These are phyloP conservation scores for Rhypophila decipiens DNA, from an alignment of 495 filamentous ascomycete genomes.

Conservation along the genomic window DNA sequence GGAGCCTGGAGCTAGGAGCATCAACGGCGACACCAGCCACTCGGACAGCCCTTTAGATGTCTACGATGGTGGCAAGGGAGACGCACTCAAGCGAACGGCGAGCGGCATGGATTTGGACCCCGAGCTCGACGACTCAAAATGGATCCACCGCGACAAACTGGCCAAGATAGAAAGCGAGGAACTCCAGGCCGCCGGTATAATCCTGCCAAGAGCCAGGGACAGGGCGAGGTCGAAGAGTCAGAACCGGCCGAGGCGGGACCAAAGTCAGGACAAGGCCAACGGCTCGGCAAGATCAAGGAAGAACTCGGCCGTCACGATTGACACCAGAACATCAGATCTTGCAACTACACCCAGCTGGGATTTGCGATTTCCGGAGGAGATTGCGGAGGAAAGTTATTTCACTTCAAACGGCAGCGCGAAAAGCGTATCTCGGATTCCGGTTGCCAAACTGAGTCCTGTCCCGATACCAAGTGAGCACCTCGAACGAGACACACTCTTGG, in stretches of 20 bases:
- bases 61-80: constrained; percentile 29
- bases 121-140: constrained; percentile 60
- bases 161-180: constrained; percentile 90
- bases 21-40: constrained; percentile 50
- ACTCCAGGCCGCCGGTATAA: constrained; percentile 77
- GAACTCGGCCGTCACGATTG: constrained; percentile 32
- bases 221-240: constrained; percentile 34
- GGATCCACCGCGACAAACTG: constrained; percentile 96
- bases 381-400: constrained; percentile 54
- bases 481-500: constrained; percentile 63
- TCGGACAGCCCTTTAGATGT: constrained; percentile 51
- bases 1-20: constrained; percentile 37
- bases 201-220: constrained; percentile 55
- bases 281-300: constrained; percentile 35
- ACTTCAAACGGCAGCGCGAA: constrained; percentile 31
- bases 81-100: constrained; percentile 6
- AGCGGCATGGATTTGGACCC: constrained; percentile 3
- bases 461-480: constrained; percentile 65
- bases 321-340: constrained; percentile 25
- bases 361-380: constrained; percentile 73
- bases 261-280: constrained; percentile 23
- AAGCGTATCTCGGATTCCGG: constrained; percentile 68
- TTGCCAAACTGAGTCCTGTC: constrained; percentile 68
- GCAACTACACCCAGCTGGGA: constrained; percentile 49
- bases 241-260: constrained; percentile 45